Base-by-base conservation (phyloP, 768 basidiomycete genomes). In the Kwoniella dejecticola region DNA sequence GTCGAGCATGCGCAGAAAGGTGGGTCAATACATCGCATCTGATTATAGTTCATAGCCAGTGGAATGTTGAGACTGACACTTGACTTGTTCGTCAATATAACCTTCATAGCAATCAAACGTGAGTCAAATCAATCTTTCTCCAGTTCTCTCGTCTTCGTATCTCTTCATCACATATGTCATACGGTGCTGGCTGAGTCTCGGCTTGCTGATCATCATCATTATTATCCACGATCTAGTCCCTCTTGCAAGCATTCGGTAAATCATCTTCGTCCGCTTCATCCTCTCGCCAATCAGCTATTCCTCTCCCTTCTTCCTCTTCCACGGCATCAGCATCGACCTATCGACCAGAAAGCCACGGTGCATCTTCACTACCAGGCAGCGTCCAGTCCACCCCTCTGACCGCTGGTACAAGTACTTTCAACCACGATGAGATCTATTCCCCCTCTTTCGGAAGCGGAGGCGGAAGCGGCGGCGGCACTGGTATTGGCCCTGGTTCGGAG, bases 1-100 rank as follows among this genome's bases (percentile, higher is more conserved):
- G 42, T 36, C 48, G 4, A 66, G 64, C 47, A 66, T 66, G 64
- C 45, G 56, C 49, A 26, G 60, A 19, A 66, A 66, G 60, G 64
- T 66, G 52, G 31, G 64, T 66, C 33, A 6, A 24, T 11, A 19
- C 24, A 41, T 6, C 7, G 19, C n/a, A n/a, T n/a, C n/a, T n/a
- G n/a, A n/a, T n/a, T n/a, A n/a, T n/a, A n/a, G n/a, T n/a, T n/a
- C n/a, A n/a, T n/a, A n/a, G n/a, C n/a, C n/a, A n/a, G n/a, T n/a
- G n/a, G n/a, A n/a, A n/a, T n/a, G n/a, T n/a, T n/a, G n/a, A n/a
- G n/a, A n/a, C n/a, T n/a, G n/a, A n/a, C n/a, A n/a, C n/a, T n/a
- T n/a, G n/a, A n/a, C n/a, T n/a, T n/a, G n/a, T n/a, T n/a, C n/a
- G n/a, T n/a, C n/a, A n/a, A n/a, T n/a, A n/a, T n/a, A n/a, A n/a